Conservation (phyloP, 2,329 filamentous ascomycete genomes). For the Escovopsis sp. region DNA sequence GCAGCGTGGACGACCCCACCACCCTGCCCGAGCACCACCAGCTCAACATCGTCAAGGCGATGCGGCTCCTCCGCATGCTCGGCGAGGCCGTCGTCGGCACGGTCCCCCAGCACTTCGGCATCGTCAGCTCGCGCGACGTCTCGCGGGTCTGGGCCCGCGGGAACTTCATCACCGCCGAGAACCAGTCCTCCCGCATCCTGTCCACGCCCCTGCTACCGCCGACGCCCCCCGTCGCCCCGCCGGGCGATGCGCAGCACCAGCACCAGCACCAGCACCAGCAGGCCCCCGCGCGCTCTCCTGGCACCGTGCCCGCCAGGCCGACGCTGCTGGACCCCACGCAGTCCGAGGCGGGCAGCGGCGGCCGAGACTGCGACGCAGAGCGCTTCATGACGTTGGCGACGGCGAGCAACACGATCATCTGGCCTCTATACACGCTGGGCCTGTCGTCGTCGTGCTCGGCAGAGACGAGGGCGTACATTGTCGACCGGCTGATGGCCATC, state of each 20-base stretch:
- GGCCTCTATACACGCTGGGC: constrained; percentile 35
- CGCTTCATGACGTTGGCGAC: constrained; percentile 34
- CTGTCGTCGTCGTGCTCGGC: constrained; percentile 30
- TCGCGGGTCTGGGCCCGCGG: constrained; percentile 9
- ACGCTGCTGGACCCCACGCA: constrained; percentile 27
- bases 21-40: constrained; percentile 17
- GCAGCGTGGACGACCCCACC: constrained; percentile 15
- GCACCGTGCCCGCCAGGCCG: no score
- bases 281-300: no score
- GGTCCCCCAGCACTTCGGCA: constrained; percentile 34
- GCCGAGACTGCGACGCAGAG: constrained; percentile 23
- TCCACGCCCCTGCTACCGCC: constrained; percentile 9
- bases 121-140: constrained; percentile 27
- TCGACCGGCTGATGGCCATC: constrained; percentile 29
- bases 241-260: constrained; percentile 4
- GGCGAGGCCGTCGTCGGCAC: constrained; percentile 29
- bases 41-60: constrained; percentile 21
- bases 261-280: no score
- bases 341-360: constrained; percentile 11
- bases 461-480: constrained; percentile 27
- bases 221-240: constrained; percentile 1
- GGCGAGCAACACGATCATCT: constrained; percentile 33
- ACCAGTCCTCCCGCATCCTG: constrained; percentile 16
- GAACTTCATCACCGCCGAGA: constrained; percentile 15
- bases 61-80: constrained; percentile 23